phyloP scores from a whole-genome alignment of 2,329 filamentous ascomycete species.

The Furcasterigmium furcatum region DNA sequence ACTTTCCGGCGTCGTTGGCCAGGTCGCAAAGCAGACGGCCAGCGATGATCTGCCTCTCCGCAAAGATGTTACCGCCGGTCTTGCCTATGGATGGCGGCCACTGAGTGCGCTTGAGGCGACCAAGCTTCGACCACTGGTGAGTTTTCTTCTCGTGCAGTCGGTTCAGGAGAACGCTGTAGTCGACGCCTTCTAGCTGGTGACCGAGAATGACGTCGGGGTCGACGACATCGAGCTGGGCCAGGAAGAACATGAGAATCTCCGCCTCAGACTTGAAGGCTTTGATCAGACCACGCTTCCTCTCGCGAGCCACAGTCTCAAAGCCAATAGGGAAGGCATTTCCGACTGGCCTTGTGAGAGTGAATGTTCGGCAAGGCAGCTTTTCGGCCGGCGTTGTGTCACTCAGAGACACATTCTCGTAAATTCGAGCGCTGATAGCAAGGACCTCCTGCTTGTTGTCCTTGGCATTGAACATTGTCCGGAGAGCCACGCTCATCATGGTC shows the following conservation, averaged over 20 bases:
- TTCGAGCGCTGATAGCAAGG: slow-evolving; percentile 81
- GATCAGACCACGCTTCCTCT: slow-evolving; percentile 72
- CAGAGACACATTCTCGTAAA: slow-evolving; percentile 88
- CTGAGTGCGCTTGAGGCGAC: slow-evolving; percentile 74
- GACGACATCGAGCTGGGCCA: slow-evolving; percentile 81
- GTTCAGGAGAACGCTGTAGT: slow-evolving; percentile 87
- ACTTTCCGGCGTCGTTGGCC: slow-evolving; percentile 95
- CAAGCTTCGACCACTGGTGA: slow-evolving; percentile 91
- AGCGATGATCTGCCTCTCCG: slow-evolving; percentile 84
- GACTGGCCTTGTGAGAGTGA: slow-evolving; percentile 84
- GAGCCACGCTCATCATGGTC: slow-evolving; percentile 91
- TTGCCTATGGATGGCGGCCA: slow-evolving; percentile 90
- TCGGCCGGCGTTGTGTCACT: slow-evolving; percentile 86
- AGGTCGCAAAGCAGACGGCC: slow-evolving; percentile 91
- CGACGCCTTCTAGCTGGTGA: slow-evolving; percentile 94
- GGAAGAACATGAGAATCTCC: slow-evolving; percentile 81
- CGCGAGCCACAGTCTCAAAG: slow-evolving; percentile 73
- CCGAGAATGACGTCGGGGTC: slow-evolving; percentile 94
- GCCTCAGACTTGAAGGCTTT: slow-evolving; percentile 81
- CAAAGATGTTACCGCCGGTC: slow-evolving; percentile 85
- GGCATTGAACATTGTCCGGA: slow-evolving; percentile 84
- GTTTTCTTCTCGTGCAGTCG: slow-evolving; percentile 88
- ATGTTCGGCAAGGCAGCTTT: slow-evolving; percentile 83
- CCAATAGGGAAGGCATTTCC: slow-evolving; percentile 72
- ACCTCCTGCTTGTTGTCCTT: slow-evolving; percentile 98